Percentiles rank a stretch among this genome's conserved stretches.
These are phyloP conservation scores for Chiua virens DNA, from an alignment of 768 basidiomycete species.

Conservation along the genomic window DNA sequence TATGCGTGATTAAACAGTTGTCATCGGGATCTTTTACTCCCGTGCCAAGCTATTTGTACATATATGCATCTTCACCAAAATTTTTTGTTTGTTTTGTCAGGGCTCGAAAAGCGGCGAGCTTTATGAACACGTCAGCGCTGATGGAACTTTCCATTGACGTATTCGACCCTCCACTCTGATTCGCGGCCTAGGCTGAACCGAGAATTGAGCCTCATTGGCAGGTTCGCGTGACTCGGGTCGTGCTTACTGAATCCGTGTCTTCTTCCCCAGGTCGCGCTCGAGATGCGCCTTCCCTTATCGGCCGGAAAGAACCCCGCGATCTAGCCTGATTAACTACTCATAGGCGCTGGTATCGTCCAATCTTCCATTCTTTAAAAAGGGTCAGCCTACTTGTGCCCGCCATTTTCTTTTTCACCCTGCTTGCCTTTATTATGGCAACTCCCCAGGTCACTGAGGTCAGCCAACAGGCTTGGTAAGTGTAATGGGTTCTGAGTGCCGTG, in stretches of 20 bases:
- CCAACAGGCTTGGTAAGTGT: slow-evolving; percentile 64
- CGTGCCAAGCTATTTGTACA: slow-evolving; percentile 31
- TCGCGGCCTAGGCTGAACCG: slow-evolving; percentile 29
- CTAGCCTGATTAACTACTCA: slow-evolving; percentile 55
- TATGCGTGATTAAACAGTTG: slow-evolving; percentile 3
- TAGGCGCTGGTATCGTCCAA: slow-evolving; percentile 30
- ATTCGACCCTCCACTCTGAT: slow-evolving; percentile 24
- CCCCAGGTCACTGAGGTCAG: slow-evolving; percentile 59
- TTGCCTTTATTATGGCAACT: slow-evolving; percentile 48
- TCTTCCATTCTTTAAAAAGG: slow-evolving; percentile 39
- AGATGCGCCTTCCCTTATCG: slow-evolving; percentile 30
- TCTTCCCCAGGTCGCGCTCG: slow-evolving; percentile 23
- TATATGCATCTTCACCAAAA: slow-evolving; percentile 31
- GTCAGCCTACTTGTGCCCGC: slow-evolving; percentile 21
- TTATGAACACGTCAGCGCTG: slow-evolving; percentile 31
- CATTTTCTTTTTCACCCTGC: slow-evolving; percentile 32
- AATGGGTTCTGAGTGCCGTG: slow-evolving; percentile 6
- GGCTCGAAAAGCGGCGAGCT: slow-evolving; percentile 21
- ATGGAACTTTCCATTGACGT: slow-evolving; percentile 37
- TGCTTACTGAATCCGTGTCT: slow-evolving; percentile 21
- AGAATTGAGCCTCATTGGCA: slow-evolving; percentile 8
- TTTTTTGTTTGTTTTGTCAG: slow-evolving; percentile 25
- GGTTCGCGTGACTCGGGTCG: slow-evolving; percentile 28
- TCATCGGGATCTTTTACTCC: slow-evolving; percentile 8
- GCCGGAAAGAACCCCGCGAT: slow-evolving; percentile 51